phyloP scores from a whole-genome alignment of 148 eudicot genomes.

The Euryodendron excelsum region DNA sequence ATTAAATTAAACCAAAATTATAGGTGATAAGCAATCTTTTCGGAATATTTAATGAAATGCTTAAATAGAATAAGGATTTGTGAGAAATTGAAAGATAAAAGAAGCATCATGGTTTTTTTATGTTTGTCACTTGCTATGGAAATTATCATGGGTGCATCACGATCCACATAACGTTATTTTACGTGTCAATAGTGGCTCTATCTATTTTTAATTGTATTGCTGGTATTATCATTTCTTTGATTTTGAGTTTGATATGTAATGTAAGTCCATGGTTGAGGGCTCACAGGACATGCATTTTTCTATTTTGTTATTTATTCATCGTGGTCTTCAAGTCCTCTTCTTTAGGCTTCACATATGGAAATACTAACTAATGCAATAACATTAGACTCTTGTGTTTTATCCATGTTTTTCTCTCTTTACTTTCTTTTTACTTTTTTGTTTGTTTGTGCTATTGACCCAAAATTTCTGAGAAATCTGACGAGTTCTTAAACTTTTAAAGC shows the following conservation, averaged over 20 bases:
- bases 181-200: not conserved
- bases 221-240: not conserved
- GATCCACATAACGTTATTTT: not conserved
- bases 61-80: not conserved
- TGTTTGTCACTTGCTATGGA: not conserved
- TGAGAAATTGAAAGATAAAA: not conserved
- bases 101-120: not conserved
- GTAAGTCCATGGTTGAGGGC: not conserved
- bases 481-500: not conserved
- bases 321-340: not conserved
- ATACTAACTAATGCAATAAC: not conserved
- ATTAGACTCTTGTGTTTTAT: not conserved
- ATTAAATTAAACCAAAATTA: not conserved
- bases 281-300: not conserved
- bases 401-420: constrained; percentile 3
- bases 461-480: not conserved
- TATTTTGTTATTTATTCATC: too few relatives aligned
- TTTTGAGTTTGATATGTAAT: not conserved
- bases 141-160: not conserved
- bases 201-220: not conserved
- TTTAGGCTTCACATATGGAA: not conserved
- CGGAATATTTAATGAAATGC: too few relatives aligned
- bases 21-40: not conserved
- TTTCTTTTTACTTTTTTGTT: not conserved
- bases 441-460: not conserved